Evolutionary conservation across 768 basidiomycete genomes (phyloP), one percentile per base, ranked within the genome.

Genomic region (Termitomyces sp.): DNA sequence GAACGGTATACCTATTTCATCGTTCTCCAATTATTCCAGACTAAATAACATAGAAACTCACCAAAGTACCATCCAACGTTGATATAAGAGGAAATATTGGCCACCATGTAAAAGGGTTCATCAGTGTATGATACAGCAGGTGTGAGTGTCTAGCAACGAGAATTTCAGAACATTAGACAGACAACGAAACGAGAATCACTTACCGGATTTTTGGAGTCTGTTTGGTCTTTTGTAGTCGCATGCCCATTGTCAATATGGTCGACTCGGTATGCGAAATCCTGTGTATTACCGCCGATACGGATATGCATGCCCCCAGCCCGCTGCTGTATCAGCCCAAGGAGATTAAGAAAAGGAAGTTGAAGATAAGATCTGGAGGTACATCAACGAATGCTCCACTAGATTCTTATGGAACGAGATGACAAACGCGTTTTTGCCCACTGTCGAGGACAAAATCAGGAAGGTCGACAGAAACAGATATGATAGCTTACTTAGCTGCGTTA

Each of bases 21-120:
- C 6, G 46, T 24, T 30, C 32, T 53, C 14, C 5, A 26, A 36
- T 26, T 30, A 44, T 30, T 36, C 39, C 14, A 22, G 52, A 9
- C 9, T 20, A 2, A 12, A 47, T 37, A 43, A 22, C n/a, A 30
- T 20, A 7, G 24, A 0, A 50, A 60, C 69, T 36, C 61, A 79
- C 83, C 82, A 54, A 86, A 66, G 67, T 82, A 87, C 89, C 88
- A 90, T 50, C 83, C 74, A 20, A 84, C 79, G 34, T 83, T 80
- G 14, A 85, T 76, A 10, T 87, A 66, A 0, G 74, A 64, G 0
- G 85, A 85, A 27, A 90, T 78, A 55, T 86, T 85, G 9, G 70
- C 66, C 69, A 88, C 78, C 62, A 87, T 76, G 66, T 86, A 83
- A 67, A 94, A 79, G 46, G 93, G 70, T 57, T 89, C 88, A 0